Evolutionary conservation across 2,329 filamentous ascomycete genomes (phyloP).

Genomic region (Sordariomycetes sp.): DNA sequence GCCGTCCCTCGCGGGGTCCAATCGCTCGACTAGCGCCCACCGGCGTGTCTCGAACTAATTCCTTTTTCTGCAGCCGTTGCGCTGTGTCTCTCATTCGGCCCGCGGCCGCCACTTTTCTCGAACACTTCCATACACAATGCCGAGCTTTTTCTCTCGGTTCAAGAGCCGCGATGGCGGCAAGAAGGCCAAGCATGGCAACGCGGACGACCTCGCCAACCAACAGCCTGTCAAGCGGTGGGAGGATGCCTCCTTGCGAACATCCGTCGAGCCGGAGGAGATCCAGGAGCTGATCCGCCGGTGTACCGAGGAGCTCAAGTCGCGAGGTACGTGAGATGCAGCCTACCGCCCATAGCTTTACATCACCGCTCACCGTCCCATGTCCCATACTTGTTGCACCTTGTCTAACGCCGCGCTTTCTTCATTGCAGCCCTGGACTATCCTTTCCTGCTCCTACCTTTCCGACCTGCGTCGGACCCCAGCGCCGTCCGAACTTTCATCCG

Average conservation of each 20-base stretch:
- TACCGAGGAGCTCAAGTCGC: constrained; percentile 82
- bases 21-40: not conserved
- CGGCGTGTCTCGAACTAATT: not conserved
- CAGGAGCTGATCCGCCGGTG: constrained; percentile 77
- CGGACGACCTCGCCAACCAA: constrained; percentile 33
- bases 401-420: constrained; percentile 9
- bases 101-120: no score
- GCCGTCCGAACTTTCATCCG: constrained; percentile 86
- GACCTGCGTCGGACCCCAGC: constrained; percentile 84
- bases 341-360: not conserved
- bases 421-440: constrained; percentile 70
- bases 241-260: constrained; percentile 74
- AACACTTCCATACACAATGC: constrained; percentile 25
- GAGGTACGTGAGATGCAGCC: constrained; percentile 53
- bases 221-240: constrained; percentile 66
- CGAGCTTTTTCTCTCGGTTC: constrained; percentile 51
- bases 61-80: not conserved
- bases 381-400: not conserved
- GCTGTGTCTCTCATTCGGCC: not conserved
- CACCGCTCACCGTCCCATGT: not conserved
- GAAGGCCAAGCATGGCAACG: constrained; percentile 53
- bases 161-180: constrained; percentile 64
- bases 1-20: not conserved
- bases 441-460: constrained; percentile 88
- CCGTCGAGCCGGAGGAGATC: constrained; percentile 82